These are phyloP conservation scores for Suhomyces emberorum DNA, from an alignment of 805 yeast species.

Conservation along the genomic window DNA sequence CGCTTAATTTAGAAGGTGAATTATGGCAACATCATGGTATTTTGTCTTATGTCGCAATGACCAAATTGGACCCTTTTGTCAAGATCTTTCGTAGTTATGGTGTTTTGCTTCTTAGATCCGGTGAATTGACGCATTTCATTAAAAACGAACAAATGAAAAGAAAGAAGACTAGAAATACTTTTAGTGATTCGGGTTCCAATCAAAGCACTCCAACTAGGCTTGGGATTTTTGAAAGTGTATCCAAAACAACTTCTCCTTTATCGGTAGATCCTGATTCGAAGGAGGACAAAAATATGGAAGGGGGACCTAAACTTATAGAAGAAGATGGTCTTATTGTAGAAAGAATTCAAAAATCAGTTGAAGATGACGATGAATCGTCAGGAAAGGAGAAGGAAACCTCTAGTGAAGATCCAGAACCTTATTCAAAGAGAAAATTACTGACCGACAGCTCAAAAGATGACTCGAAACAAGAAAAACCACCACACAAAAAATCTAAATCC, in stretches of 20 bases:
- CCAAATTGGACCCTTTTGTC: conserved; percentile 39
- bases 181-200: background rate
- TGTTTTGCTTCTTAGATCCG: conserved; percentile 29
- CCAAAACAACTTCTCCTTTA: background rate
- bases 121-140: conserved; percentile 31
- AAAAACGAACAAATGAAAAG: conserved; percentile 15
- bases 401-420: background rate
- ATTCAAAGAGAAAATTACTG: background rate
- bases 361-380: conserved; percentile 3
- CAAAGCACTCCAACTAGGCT: background rate
- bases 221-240: background rate
- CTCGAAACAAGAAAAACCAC: background rate
- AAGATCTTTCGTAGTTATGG: conserved; percentile 35
- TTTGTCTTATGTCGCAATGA: conserved; percentile 37
- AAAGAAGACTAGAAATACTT: conserved; percentile 5
- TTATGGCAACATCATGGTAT: conserved; percentile 40
- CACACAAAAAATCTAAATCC: background rate
- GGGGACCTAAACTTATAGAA: conserved; percentile 6
- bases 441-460: background rate
- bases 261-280: background rate
- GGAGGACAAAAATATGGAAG: background rate
- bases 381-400: background rate
- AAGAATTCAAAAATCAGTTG: conserved; percentile 17
- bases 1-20: conserved; percentile 36
- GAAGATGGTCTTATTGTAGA: conserved; percentile 29